Evolutionary conservation across 2,329 filamentous ascomycete genomes (phyloP).

Genomic region (Aureobasidium leucospermi): DNA sequence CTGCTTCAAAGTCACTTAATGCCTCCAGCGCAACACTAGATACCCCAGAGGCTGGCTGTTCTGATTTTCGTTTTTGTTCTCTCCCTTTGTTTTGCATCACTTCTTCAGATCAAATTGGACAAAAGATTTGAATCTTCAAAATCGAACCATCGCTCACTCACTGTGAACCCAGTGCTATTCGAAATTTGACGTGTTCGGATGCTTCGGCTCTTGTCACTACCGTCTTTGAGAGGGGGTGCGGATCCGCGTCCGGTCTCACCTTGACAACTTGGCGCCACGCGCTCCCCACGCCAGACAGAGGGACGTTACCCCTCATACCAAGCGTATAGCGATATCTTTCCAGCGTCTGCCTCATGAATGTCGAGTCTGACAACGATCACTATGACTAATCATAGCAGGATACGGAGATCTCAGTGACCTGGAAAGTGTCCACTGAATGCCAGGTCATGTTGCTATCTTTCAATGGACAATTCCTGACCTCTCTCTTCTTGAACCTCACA

Average conservation of each 20-base stretch:
- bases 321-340: too few relatives aligned
- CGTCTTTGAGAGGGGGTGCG: neutral
- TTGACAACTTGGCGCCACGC: conserved; percentile 1
- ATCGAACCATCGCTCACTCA: neutral
- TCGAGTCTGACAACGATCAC: too few relatives aligned
- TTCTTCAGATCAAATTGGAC: neutral
- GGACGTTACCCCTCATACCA: too few relatives aligned
- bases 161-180: neutral
- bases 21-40: conserved; percentile 9
- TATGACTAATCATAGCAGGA: too few relatives aligned
- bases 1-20: conserved; percentile 1
- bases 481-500: too few relatives aligned
- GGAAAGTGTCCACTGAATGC: too few relatives aligned
- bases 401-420: too few relatives aligned
- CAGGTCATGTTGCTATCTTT: too few relatives aligned
- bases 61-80: neutral
- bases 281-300: neutral
- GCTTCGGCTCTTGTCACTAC: neutral
- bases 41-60: conserved; percentile 12
- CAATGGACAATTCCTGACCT: too few relatives aligned
- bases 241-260: neutral
- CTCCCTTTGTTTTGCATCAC: neutral
- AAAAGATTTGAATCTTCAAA: neutral
- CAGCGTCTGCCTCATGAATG: too few relatives aligned
- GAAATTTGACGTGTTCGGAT: neutral